These are phyloP conservation scores for Lentinula aciculospora DNA, from an alignment of 768 basidiomycete species.

Conservation along the genomic window DNA sequence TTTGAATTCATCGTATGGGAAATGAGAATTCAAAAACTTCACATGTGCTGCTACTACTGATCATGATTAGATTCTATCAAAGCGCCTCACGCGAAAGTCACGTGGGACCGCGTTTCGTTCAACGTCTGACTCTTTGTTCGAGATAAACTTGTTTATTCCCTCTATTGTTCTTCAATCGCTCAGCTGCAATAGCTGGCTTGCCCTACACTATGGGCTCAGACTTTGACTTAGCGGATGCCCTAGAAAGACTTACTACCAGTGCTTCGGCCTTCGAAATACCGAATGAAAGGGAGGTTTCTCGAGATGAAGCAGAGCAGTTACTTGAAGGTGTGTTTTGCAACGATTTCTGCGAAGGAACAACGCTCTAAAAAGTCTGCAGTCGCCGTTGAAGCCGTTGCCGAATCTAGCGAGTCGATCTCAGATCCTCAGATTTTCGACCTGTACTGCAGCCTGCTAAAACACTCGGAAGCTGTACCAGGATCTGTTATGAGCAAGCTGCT, in stretches of 20 bases:
- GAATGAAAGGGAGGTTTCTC: conserved; percentile 58
- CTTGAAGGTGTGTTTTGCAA: conserved; percentile 46
- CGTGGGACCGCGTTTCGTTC: not conserved
- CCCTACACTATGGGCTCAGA: conserved; percentile 26
- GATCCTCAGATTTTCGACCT: conserved; percentile 73
- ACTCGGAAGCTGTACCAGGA: conserved; percentile 56
- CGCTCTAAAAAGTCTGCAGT: conserved; percentile 30
- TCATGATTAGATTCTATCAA: no score
- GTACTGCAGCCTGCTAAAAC: conserved; percentile 77
- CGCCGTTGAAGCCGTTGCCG: conserved; percentile 78
- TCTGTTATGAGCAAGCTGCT: conserved; percentile 77
- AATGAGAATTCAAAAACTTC: no score
- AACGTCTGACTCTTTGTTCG: not conserved
- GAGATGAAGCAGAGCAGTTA: conserved; percentile 47
- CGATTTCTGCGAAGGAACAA: not conserved
- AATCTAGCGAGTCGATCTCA: conserved; percentile 65
- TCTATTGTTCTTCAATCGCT: not conserved
- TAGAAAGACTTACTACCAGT: conserved; percentile 55
- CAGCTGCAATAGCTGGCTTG: not conserved
- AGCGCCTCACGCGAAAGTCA: not conserved
- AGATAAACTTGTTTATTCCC: not conserved
- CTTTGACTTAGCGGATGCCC: conserved; percentile 80
- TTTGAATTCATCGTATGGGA: no score
- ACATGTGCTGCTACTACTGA: no score
- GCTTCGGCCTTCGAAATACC: conserved; percentile 57